Evolutionary conservation across 2,329 filamentous ascomycete genomes (phyloP).

Genomic region (Emmonsiellopsis sp.): DNA sequence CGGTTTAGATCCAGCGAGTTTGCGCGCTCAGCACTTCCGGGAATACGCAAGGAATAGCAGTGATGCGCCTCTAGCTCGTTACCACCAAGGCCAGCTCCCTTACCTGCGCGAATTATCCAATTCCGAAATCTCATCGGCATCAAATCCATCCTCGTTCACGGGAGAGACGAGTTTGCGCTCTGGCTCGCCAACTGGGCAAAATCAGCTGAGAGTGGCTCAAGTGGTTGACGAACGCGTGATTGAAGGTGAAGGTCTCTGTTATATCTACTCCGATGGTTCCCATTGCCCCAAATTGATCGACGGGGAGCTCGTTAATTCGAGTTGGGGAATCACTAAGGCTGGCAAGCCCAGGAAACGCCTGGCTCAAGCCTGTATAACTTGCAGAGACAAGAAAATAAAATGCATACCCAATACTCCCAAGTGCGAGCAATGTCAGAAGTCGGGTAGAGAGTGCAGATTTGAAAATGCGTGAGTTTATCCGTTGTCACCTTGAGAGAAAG

Average conservation of each 20-base stretch:
- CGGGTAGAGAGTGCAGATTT: conserved; percentile 74
- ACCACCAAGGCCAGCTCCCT: conserved; percentile 14
- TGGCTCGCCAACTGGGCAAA: not conserved
- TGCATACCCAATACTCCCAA: conserved; percentile 82
- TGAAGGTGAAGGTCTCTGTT: conserved; percentile 70
- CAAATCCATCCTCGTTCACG: conserved; percentile 18
- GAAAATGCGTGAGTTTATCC: conserved; percentile 64
- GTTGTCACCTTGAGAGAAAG: not conserved
- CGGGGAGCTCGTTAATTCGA: conserved; percentile 77
- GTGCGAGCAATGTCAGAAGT: conserved; percentile 88
- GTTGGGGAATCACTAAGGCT: conserved; percentile 90
- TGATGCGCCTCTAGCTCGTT: conserved; percentile 10
- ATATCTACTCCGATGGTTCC: conserved; percentile 76
- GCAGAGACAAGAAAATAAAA: conserved; percentile 95
- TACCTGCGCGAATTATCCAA: conserved; percentile 9
- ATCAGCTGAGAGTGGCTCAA: conserved; percentile 1
- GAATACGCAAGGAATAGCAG: not conserved
- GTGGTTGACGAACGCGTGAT: conserved; percentile 40
- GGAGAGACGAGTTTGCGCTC: not conserved
- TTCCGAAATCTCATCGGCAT: conserved; percentile 5
- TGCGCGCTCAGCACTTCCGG: not conserved
- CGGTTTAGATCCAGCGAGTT: not conserved
- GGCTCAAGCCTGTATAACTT: conserved; percentile 86
- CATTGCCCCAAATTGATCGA: conserved; percentile 78
- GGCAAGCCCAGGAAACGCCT: conserved; percentile 86